Conservation (phyloP, 2,329 filamentous ascomycete genomes). For the Neopestalotiopsis sp. region DNA sequence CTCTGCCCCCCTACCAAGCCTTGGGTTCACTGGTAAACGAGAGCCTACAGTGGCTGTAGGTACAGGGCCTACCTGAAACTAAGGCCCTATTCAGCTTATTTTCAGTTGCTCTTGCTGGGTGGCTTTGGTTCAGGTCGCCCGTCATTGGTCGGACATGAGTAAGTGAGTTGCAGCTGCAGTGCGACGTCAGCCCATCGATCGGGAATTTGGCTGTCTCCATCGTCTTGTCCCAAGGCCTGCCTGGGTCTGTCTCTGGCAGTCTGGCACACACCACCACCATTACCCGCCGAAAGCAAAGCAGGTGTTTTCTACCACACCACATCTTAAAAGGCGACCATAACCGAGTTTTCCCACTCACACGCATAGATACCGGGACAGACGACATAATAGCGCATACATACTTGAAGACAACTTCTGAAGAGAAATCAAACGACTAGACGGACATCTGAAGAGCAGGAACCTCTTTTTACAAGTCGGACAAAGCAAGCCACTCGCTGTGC, state of each 20-base stretch:
- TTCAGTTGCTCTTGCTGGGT: not conserved
- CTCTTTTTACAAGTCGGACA: not conserved
- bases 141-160: conserved; percentile 10
- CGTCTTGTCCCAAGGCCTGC: not conserved
- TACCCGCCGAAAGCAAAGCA: not conserved
- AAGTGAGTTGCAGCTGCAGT: conserved; percentile 6
- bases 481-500: not conserved
- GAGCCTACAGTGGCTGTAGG: not conserved
- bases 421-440: not conserved
- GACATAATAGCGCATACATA: conserved; percentile 1
- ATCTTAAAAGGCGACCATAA: not conserved
- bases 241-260: not conserved
- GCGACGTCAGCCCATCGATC: conserved; percentile 9
- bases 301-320: not conserved
- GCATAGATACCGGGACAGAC: not conserved
- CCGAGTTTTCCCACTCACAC: not conserved
- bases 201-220: not conserved
- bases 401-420: not conserved
- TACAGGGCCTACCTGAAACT: not conserved
- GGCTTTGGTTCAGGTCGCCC: conserved; percentile 6
- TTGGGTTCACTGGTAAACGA: too few relatives aligned
- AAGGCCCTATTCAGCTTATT: not conserved
- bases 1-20: not conserved
- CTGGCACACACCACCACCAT: not conserved
- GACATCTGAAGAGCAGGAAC: not conserved